Percentiles rank a stretch among this genome's conserved stretches.
Evolutionary conservation across 305 asterid species (phyloP).

Genomic region (Fraxinus dipetala): DNA sequence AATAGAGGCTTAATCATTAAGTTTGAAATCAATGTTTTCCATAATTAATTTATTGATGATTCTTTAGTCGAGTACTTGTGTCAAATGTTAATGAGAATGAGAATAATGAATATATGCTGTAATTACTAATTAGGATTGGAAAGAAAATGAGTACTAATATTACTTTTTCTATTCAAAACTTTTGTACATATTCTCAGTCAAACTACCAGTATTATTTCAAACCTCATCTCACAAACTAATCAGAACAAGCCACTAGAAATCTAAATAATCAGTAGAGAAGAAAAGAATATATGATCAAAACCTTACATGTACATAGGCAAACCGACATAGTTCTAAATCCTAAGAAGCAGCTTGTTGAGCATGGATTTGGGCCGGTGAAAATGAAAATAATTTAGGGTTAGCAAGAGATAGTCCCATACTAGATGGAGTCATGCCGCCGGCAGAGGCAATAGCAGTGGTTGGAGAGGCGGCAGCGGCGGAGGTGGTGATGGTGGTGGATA

Average conservation of each 20-base stretch:
- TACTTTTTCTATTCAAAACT: not conserved
- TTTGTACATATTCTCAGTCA: not conserved
- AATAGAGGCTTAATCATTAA: too few relatives aligned
- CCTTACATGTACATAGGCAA: conserved; percentile 25
- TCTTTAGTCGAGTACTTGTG: not conserved
- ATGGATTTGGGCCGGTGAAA: conserved; percentile 31
- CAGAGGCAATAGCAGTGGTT: not conserved
- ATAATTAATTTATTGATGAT: not conserved
- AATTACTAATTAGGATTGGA: not conserved
- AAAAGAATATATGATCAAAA: conserved; percentile 4
- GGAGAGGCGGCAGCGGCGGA: not conserved
- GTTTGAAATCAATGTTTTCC: too few relatives aligned
- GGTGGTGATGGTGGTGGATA: conserved; percentile 42
- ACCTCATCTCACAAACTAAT: not conserved
- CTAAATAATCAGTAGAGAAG: conserved; percentile 22
- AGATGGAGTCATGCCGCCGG: not conserved
- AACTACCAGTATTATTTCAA: not conserved
- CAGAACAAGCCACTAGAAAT: conserved; percentile 19
- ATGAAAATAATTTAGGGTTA: conserved; percentile 30
- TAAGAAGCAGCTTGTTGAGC: conserved; percentile 27
- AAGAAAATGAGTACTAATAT: not conserved
- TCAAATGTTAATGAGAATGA: not conserved
- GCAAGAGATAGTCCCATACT: conserved; percentile 26
- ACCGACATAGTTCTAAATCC: not conserved
- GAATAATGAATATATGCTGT: not conserved